Base-by-base conservation (phyloP, 805 yeast genomes). In the Kregervanrija delftensis region DNA sequence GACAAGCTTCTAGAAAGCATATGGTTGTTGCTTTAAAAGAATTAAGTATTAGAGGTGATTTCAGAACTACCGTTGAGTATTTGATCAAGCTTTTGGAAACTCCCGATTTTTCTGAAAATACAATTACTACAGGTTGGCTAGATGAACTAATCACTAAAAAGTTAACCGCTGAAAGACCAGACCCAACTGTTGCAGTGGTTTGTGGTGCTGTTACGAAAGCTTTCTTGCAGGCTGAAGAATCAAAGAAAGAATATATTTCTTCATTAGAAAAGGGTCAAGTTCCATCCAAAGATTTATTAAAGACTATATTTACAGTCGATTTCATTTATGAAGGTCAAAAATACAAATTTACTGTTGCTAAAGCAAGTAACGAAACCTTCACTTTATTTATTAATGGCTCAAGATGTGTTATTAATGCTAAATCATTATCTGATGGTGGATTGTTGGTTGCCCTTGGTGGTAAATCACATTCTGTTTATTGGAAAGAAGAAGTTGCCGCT, bases 171-270 rank as follows among this genome's bases (percentile, higher is more conserved):
- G 97, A 93, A 69, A 83, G 97, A 68, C 99, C 99, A 36, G 97
- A 95, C 65, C 79, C 89, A 38, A 76, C 79, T 42, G 63, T 90
- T 48, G 98, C 99, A 32, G 93, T 91, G 41, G 76, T 93, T 45
- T 90, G 97, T 69, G 99, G 99, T 68, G 99, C 99, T 42, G 95
- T 86, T 15, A 83, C 97, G n/a, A 88, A 86, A 66, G 96, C 98
- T 33, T 89, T 84, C 65, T 73, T 86, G 44, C 83, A 80, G 51
- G 75, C 91, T 14, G 84, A 82, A 54, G 82, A 77, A 44, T 79
- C 84, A 52, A 76, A 80, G 56, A 70, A 71, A 42, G 86, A 81
- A 50, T 95, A 84, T 68, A 73, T 77, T 41, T 65, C 74, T 8
- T 81, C 90, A n/a, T 75, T 93, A 56, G 96, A 88, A 63, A 87